Percentiles rank a stretch among this genome's conserved stretches.
Evolutionary conservation across 1,284 basidiomycete species (phyloP).

Genomic region (Ustilago curta): DNA sequence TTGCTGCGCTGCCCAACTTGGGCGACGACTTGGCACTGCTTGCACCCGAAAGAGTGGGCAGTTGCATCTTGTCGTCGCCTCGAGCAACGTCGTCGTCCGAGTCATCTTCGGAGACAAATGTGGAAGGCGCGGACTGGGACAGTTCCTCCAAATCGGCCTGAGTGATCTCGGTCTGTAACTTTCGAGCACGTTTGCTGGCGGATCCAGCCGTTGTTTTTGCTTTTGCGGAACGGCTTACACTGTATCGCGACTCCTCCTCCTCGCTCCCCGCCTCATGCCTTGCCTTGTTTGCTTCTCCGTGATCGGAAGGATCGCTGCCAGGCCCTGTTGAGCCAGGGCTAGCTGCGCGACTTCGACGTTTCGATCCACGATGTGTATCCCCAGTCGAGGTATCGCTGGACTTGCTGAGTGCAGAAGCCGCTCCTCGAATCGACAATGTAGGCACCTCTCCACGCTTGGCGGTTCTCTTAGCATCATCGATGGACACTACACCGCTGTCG

Average conservation of each 20-base stretch:
- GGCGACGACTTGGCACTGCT: constrained; percentile 28
- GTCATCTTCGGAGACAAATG: constrained; percentile 47
- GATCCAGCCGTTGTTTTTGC: constrained; percentile 1
- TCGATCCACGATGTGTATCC: constrained; percentile 11
- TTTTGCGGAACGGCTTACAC: constrained; percentile 28
- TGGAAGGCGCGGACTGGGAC: constrained; percentile 46
- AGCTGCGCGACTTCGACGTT: constrained; percentile 8
- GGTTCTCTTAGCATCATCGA: constrained; percentile 18
- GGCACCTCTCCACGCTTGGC: constrained; percentile 27
- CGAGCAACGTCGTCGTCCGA: constrained; percentile 26
- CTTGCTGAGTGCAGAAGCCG: constrained; percentile 19
- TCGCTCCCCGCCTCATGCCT: constrained; percentile 7
- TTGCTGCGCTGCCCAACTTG: constrained; percentile 11
- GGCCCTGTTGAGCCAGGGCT: constrained; percentile 1
- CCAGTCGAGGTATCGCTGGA: background rate
- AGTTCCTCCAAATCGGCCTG: constrained; percentile 44
- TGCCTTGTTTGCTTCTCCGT: background rate
- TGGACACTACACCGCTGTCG: constrained; percentile 38
- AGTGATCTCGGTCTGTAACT: constrained; percentile 22
- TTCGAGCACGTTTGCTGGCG: constrained; percentile 23
- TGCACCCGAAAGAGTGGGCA: constrained; percentile 32
- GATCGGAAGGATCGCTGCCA: background rate
- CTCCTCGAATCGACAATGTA: constrained; percentile 31
- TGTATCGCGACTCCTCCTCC: constrained; percentile 48
- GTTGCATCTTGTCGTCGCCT: constrained; percentile 26